Percentiles rank a stretch among this genome's conserved stretches.
phyloP scores from a whole-genome alignment of 352 stramenopile species.

The Phytophthora ramorum region DNA sequence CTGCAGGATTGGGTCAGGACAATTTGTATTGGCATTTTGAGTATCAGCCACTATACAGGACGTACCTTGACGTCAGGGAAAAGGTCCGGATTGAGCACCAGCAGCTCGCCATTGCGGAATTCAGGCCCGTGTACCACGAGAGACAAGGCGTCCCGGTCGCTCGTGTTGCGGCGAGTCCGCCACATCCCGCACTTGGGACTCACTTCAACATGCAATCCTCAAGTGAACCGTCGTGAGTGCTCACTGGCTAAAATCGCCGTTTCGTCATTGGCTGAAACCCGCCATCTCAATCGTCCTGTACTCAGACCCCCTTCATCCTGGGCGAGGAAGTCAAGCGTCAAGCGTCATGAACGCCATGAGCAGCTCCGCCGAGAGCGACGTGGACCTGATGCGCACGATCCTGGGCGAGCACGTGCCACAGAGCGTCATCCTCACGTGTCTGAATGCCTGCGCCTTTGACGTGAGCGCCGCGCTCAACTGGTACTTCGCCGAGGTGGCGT shows the following conservation, averaged over 20 bases:
- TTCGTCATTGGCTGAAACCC: conserved; percentile 6
- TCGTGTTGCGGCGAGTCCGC: conserved; percentile 44
- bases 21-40: background rate
- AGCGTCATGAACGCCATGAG: conserved; percentile 16
- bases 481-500: conserved; percentile 86
- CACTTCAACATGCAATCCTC: background rate
- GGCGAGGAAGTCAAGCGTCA: too few species aligned
- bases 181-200: conserved; percentile 15
- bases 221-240: background rate
- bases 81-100: conserved; percentile 80
- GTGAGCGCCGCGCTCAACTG: conserved; percentile 88
- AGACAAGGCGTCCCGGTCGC: conserved; percentile 51
- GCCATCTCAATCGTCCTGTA: too few species aligned
- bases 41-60: background rate
- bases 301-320: too few species aligned
- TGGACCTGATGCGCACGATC: conserved; percentile 91
- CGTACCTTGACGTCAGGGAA: conserved; percentile 54
- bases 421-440: conserved; percentile 84
- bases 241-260: conserved; percentile 2
- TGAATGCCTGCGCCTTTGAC: conserved; percentile 86
- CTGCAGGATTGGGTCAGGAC: conserved; percentile 4
- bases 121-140: conserved; percentile 80
- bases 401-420: conserved; percentile 87
- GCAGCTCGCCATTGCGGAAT: conserved; percentile 67
- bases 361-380: conserved; percentile 56